Conservation (phyloP, 2,329 filamentous ascomycete genomes). For the Diaporthe sp. region DNA sequence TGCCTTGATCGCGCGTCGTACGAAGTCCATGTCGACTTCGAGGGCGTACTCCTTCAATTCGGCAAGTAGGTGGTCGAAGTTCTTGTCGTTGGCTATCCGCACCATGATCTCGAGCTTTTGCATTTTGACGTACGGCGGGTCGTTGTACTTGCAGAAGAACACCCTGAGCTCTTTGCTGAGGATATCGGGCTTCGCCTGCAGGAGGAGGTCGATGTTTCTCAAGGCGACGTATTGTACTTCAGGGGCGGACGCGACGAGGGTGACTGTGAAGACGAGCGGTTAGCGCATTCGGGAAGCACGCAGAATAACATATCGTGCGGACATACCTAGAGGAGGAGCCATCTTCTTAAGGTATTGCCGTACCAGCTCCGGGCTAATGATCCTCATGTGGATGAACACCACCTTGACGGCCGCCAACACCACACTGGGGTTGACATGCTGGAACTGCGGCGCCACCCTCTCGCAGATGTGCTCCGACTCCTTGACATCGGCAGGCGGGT, state of each 20-base stretch:
- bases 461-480: conserved; percentile 99
- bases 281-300: conserved; percentile 33
- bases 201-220: conserved; percentile 92
- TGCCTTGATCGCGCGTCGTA: conserved; percentile 91
- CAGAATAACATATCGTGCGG: not conserved
- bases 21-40: conserved; percentile 99
- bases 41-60: conserved; percentile 98
- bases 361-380: conserved; percentile 81
- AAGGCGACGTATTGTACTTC: conserved; percentile 98
- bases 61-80: conserved; percentile 92
- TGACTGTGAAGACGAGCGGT: conserved; percentile 69
- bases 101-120: conserved; percentile 99
- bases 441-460: conserved; percentile 94
- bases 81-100: conserved; percentile 96
- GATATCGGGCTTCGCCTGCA: conserved; percentile 97
- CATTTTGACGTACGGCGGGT: conserved; percentile 96
- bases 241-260: conserved; percentile 92
- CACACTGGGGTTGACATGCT: conserved; percentile 97
- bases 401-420: conserved; percentile 98
- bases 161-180: conserved; percentile 97
- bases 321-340: conserved; percentile 89
- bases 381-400: conserved; percentile 96
- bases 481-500: conserved; percentile 87
- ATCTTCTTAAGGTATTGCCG: conserved; percentile 97
- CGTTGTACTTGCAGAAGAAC: conserved; percentile 99